Percentiles rank a stretch among this genome's conserved stretches.
phyloP scores from a whole-genome alignment of 2,329 filamentous ascomycete genomes.

The Aspergillus persii region DNA sequence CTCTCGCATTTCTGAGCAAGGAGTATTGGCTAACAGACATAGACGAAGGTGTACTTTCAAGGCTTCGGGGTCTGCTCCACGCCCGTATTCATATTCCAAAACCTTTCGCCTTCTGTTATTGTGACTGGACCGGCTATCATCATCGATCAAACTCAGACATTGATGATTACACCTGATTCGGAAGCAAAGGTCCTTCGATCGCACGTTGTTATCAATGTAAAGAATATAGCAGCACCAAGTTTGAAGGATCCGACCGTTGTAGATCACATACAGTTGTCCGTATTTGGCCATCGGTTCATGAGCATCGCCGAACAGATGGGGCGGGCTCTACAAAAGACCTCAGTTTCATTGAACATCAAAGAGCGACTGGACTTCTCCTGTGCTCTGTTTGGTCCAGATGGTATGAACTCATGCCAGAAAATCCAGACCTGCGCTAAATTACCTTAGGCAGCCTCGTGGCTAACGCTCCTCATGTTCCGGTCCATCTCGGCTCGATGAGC shows the following conservation, averaged over 20 bases:
- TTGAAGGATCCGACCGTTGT: constrained; percentile 63
- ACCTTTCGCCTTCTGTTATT: constrained; percentile 14
- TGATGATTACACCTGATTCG: not conserved
- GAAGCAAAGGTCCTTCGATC: not conserved
- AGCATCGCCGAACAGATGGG: constrained; percentile 83
- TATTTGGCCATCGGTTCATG: constrained; percentile 64
- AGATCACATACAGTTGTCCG: constrained; percentile 67
- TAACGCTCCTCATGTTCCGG: constrained; percentile 70
- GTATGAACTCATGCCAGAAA: constrained; percentile 27
- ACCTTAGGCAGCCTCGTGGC: constrained; percentile 57
- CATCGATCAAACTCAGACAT: constrained; percentile 1
- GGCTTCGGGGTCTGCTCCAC: constrained; percentile 26
- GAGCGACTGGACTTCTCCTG: constrained; percentile 81
- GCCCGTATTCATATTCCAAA: constrained; percentile 27
- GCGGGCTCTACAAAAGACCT: constrained; percentile 71
- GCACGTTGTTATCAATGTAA: constrained; percentile 2
- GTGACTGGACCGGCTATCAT: constrained; percentile 34
- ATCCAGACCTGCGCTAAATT: not conserved
- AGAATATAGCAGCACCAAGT: not conserved
- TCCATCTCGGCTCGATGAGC: constrained; percentile 75
- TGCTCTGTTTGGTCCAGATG: constrained; percentile 70
- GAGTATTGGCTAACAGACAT: not conserved
- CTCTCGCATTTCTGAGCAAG: not conserved
- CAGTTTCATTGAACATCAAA: constrained; percentile 74
- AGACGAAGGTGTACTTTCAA: constrained; percentile 26